Evolutionary conservation across 192 early-diverging fungal genomes (phyloP).

Genomic region (Tieghemiomyces parasiticus): DNA sequence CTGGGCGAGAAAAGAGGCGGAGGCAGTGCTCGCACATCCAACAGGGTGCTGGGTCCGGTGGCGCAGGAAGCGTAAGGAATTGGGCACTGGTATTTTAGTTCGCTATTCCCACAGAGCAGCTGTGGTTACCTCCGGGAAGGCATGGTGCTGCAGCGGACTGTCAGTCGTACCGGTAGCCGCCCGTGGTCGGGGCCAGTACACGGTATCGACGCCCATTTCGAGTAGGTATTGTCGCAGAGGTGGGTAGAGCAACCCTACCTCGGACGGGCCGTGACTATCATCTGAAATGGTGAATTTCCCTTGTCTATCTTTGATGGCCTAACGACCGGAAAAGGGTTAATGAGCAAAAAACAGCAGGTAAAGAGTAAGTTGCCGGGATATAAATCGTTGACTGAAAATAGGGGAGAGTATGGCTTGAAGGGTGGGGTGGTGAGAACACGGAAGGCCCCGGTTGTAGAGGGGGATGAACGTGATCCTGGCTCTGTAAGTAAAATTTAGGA

Average conservation of each 20-base stretch:
- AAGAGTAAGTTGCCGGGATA: background rate
- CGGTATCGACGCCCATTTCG: constrained; percentile 36
- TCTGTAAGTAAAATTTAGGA: too few species aligned
- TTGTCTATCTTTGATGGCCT: constrained; percentile 43
- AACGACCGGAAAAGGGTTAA: constrained; percentile 11
- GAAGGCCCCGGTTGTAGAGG: background rate
- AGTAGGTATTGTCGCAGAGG: constrained; percentile 51
- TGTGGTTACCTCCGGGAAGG: too few species aligned
- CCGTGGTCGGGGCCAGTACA: constrained; percentile 22
- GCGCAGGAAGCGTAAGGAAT: too few species aligned
- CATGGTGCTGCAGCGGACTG: too few species aligned
- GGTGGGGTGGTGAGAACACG: background rate
- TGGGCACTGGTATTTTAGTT: too few species aligned
- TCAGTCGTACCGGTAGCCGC: too few species aligned
- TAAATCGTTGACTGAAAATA: background rate
- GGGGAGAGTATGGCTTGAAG: background rate
- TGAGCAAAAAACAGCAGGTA: constrained; percentile 7
- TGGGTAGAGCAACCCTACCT: constrained; percentile 78
- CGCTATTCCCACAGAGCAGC: too few species aligned
- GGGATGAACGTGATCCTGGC: too few species aligned
- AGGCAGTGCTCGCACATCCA: too few species aligned
- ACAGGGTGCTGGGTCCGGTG: too few species aligned
- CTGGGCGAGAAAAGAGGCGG: too few species aligned
- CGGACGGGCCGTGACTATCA: constrained; percentile 81
- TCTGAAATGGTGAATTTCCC: constrained; percentile 79